Evolutionary conservation across 176 grass and related monocot genomes (phyloP).

Genomic region (maize (Zea mays)): DNA sequence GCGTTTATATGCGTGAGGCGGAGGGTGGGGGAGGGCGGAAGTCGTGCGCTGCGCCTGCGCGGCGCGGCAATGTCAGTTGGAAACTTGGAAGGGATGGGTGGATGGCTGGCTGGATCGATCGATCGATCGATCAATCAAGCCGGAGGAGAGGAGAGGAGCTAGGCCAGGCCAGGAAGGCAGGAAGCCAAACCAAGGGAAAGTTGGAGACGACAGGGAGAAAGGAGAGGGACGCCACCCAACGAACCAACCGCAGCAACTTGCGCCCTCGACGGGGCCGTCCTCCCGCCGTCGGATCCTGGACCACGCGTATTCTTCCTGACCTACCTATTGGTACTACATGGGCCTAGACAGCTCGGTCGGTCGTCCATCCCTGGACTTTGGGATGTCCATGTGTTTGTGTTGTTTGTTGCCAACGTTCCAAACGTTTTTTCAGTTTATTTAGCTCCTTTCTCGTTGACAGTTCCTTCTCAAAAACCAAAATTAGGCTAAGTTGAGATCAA

Average conservation of each 20-base stretch:
- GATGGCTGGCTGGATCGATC: neutral
- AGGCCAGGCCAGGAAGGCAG: neutral
- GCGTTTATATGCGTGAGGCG: conserved; percentile 18
- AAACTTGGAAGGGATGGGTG: neutral
- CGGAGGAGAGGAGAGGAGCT: neutral
- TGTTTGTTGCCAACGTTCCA: no score
- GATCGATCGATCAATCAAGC: neutral
- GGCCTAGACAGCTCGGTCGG: neutral
- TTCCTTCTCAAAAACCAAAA: no score
- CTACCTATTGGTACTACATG: no score
- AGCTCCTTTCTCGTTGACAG: no score
- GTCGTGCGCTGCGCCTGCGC: conserved; percentile 21
- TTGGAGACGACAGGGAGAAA: conserved; percentile 7
- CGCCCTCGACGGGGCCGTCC: neutral
- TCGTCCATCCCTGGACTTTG: no score
- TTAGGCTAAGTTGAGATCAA: no score
- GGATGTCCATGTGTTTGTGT: no score
- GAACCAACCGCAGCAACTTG: neutral
- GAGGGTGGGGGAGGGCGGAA: conserved; percentile 37
- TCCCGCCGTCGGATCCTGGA: neutral
- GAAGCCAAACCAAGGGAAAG: conserved; percentile 5
- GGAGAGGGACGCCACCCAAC: neutral
- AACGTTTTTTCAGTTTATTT: no score
- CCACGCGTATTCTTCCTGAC: no score
- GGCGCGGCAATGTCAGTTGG: conserved; percentile 25